Percentiles rank a stretch among this genome's conserved stretches.
phyloP scores from a whole-genome alignment of 768 basidiomycete species.

The Macrolepiota fuliginosa region DNA sequence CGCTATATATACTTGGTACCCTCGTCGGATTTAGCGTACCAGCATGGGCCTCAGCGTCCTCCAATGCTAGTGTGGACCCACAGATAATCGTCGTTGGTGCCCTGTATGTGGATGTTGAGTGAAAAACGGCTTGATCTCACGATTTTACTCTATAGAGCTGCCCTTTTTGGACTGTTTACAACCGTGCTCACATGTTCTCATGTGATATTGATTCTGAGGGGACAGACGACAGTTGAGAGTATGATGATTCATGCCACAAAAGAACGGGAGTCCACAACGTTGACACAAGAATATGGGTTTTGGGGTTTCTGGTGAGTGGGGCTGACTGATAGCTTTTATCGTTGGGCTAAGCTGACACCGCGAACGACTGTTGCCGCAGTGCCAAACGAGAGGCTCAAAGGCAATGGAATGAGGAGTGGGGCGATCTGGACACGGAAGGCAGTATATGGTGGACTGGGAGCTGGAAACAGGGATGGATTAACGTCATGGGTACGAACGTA shows the following conservation, averaged over 20 bases:
- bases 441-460: conserved; percentile 86
- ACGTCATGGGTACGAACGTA: conserved; percentile 71
- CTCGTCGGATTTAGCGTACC: conserved; percentile 31
- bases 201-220: conserved; percentile 53
- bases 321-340: neutral
- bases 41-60: conserved; percentile 5
- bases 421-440: conserved; percentile 67
- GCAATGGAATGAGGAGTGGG: conserved; percentile 83
- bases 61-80: conserved; percentile 44
- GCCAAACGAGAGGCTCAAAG: conserved; percentile 42
- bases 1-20: conserved; percentile 60
- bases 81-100: conserved; percentile 73
- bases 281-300: conserved; percentile 51
- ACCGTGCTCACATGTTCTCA: conserved; percentile 55
- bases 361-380: conserved; percentile 28
- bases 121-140: neutral
- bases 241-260: conserved; percentile 54
- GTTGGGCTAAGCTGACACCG: neutral
- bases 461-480: conserved; percentile 62
- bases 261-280: conserved; percentile 54
- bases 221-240: conserved; percentile 83
- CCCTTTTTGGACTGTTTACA: conserved; percentile 73
- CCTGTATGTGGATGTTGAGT: conserved; percentile 46
- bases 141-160: conserved; percentile 43
- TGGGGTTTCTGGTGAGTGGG: conserved; percentile 51